phyloP scores from a whole-genome alignment of 2,329 filamentous ascomycete species.

The Parascedosporium putredinis region DNA sequence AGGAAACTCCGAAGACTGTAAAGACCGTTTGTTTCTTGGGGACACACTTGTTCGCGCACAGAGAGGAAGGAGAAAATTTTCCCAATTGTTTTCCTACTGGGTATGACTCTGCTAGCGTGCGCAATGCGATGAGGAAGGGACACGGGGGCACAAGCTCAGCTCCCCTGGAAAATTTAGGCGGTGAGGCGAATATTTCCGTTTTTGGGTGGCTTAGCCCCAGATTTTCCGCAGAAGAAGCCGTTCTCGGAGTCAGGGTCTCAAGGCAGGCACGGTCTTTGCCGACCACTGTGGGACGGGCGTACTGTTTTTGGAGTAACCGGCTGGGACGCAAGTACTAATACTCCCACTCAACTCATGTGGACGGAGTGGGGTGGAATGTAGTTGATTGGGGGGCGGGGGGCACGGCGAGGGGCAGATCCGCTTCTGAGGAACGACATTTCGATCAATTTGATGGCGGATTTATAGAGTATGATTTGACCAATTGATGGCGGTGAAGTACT shows the following conservation, averaged over 20 bases:
- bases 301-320: not conserved
- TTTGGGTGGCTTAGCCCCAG: constrained; percentile 6
- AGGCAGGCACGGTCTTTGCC: not conserved
- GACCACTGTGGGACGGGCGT: not conserved
- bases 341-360: too few species aligned
- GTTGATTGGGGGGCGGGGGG: too few species aligned
- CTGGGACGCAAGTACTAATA: not conserved
- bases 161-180: constrained; percentile 8
- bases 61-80: not conserved
- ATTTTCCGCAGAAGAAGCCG: constrained; percentile 2
- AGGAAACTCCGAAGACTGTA: too few species aligned
- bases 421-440: not conserved
- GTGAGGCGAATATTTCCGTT: constrained; percentile 3
- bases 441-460: not conserved
- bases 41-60: too few species aligned
- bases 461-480: too few species aligned
- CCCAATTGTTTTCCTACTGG: not conserved
- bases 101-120: not conserved
- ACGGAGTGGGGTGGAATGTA: not conserved
- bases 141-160: constrained; percentile 1
- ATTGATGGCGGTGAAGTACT: too few species aligned
- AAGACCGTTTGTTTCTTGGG: too few species aligned
- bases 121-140: not conserved
- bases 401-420: too few species aligned
- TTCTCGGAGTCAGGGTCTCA: constrained; percentile 4